Base-by-base conservation (phyloP, 2,329 filamentous ascomycete species). In the Fonsecaea multimorphosa region DNA sequence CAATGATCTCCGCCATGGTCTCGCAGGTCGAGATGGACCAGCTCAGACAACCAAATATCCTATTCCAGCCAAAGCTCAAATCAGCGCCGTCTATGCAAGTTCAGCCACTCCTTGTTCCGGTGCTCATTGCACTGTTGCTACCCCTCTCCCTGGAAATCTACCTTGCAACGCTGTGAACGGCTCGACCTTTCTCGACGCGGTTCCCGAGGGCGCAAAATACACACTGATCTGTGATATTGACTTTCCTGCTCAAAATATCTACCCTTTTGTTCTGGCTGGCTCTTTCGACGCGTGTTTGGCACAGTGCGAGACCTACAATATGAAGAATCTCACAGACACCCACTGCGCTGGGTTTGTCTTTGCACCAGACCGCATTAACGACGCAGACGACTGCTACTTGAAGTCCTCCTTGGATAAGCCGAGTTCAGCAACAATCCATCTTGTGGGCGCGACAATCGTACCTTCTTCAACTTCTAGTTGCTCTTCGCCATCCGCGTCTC, bases 321-420 rank as follows among this genome's bases (percentile, higher is more conserved):
- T 44, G 22, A 51, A 62, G 19, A 63, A 68, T 19, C 49, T 44
- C 36, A 38, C 63, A 49, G 67, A 63, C 11, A 55, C 16, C 51
- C 56, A 32, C 31, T 74, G 72, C 40, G 57, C 66, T 3, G 72
- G 73, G 8, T 72, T 72, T 58, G 62, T 75, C 12, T 76, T 72
- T 63, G 69, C 72, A 8, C 72, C 72, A 6, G 71, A 69, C 27
- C 70, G 71, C 19, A 31, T 67, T 27, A 61, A 66, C 36, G 63
- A 68, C 55, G 64, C 69, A 16, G 70, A 74, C 38, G 67, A 76
- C 66, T 76, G 74, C 68, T 75, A 75, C 57, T 70, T 75, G 29
- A 75, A 76, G 46, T 75, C 67, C 9, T 69, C 66, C 1, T 55
- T 74, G 55, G 64, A 68, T 16, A 44, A 71, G 56, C 70, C 73